These are phyloP conservation scores for Cyphellophora europaea DNA, from an alignment of 2,329 filamentous ascomycete genomes.

Conservation along the genomic window DNA sequence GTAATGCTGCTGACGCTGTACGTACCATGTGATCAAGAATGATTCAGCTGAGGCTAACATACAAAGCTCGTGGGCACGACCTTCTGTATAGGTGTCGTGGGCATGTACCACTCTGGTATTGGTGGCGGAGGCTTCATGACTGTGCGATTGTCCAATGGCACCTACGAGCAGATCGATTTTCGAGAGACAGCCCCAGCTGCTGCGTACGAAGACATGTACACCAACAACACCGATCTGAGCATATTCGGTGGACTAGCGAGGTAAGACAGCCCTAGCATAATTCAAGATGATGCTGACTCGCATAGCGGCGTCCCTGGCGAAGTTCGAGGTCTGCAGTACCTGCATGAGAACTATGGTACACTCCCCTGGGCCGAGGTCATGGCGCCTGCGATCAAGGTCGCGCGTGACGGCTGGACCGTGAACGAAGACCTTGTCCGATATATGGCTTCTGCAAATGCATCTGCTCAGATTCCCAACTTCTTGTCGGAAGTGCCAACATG, in stretches of 20 bases:
- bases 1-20: conserved; percentile 66
- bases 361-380: conserved; percentile 65
- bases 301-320: conserved; percentile 47
- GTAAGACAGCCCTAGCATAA: conserved; percentile 22
- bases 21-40: conserved; percentile 18
- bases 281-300: conserved; percentile 3
- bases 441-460: conserved; percentile 48
- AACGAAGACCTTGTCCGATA: conserved; percentile 66
- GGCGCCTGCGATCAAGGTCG: conserved; percentile 63
- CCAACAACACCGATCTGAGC: conserved; percentile 57
- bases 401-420: conserved; percentile 64
- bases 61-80: conserved; percentile 58
- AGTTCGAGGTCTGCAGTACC: conserved; percentile 66
- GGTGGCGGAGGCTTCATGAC: conserved; percentile 89
- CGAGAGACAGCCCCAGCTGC: conserved; percentile 78
- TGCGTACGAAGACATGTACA: conserved; percentile 77
- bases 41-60: conserved; percentile 2
- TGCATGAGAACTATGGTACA: conserved; percentile 54
- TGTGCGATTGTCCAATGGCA: conserved; percentile 61
- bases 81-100: conserved; percentile 66
- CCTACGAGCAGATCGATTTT: conserved; percentile 82
- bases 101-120: conserved; percentile 70
- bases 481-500: conserved; percentile 66
- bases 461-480: conserved; percentile 48
- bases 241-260: conserved; percentile 63